Conservation (phyloP, 2,329 filamentous ascomycete genomes). For the Colletotrichum sp. region DNA sequence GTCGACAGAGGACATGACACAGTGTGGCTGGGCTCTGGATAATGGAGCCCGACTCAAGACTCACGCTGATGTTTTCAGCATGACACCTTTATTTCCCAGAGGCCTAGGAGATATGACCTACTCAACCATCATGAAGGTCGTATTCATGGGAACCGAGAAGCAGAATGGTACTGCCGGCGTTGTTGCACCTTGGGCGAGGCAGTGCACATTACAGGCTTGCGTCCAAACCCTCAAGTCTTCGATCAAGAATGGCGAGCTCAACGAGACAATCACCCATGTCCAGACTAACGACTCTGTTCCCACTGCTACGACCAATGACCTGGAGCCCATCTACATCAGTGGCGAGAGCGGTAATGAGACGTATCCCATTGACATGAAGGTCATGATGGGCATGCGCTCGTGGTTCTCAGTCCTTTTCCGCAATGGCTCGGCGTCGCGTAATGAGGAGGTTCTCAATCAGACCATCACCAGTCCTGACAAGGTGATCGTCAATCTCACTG, state of each 20-base stretch:
- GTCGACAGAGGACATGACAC: not conserved
- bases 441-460: constrained; percentile 26
- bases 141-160: constrained; percentile 37
- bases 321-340: constrained; percentile 24
- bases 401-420: constrained; percentile 35
- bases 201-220: constrained; percentile 32
- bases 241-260: constrained; percentile 30
- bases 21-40: constrained; percentile 34
- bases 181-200: constrained; percentile 32
- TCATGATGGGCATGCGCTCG: constrained; percentile 33
- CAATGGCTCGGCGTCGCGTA: constrained; percentile 31
- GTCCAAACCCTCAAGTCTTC: constrained; percentile 31
- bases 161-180: constrained; percentile 25
- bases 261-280: constrained; percentile 24
- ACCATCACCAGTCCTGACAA: constrained; percentile 27
- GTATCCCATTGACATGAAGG: constrained; percentile 30
- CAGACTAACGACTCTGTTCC: constrained; percentile 30
- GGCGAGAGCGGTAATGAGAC: constrained; percentile 1
- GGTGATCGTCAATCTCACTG: constrained; percentile 35
- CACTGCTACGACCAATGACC: not conserved
- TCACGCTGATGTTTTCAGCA: constrained; percentile 33
- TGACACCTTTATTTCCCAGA: constrained; percentile 32
- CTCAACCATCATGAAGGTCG: constrained; percentile 34
- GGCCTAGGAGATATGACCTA: constrained; percentile 29
- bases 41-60: constrained; percentile 28